Evolutionary conservation across 768 basidiomycete genomes (phyloP), one percentile per base, ranked within the genome.

Genomic region (Mycena galopus): DNA sequence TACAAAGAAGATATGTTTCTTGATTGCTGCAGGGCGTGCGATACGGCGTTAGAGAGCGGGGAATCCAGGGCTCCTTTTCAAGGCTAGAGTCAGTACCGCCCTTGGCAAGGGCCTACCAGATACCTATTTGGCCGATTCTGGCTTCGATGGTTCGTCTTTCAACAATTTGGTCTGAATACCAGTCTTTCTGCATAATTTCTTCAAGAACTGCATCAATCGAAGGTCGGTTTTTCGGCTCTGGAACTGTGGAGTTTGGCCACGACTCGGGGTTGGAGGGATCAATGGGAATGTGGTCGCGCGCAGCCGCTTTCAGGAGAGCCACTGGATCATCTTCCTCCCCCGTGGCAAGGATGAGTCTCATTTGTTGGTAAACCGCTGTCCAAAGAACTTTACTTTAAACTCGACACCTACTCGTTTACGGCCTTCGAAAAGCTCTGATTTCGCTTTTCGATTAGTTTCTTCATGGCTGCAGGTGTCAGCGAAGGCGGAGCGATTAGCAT

Each of bases 81-180:
- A 62, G 21, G n/a, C 32, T 57, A 50, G n/a, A 44, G 50, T 47
- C 17, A 35, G 17, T 68, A 50, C 42, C 8, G 47, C 35, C 25
- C 61, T 4, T 56, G 42, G 25, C 27, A 42, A 30, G 32, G 65
- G 29, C 11, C 25, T 10, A 4, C 33, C n/a, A 73, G 81, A 16
- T 61, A 89, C 94, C 93, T 70, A 82, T 84, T 63, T 84, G 82
- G 11, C 88, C 88, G 27, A 82, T 83, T 75, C 87, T 90, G 3
- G 88, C 87, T 12, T 87, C 85, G 23, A 91, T 83, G 0, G 86
- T 88, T 56, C 88, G 86, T 42, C 87, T 85, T 67, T 89, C 83
- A 6, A 86, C 84, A 33, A 97, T 93, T 81, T 96, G 94, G 23
- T 87, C 87, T 60, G 83, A 83, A 79, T 94, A 96, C 91, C 93